Base-by-base conservation (phyloP, 768 basidiomycete species). In the Solioccasus polychromus region DNA sequence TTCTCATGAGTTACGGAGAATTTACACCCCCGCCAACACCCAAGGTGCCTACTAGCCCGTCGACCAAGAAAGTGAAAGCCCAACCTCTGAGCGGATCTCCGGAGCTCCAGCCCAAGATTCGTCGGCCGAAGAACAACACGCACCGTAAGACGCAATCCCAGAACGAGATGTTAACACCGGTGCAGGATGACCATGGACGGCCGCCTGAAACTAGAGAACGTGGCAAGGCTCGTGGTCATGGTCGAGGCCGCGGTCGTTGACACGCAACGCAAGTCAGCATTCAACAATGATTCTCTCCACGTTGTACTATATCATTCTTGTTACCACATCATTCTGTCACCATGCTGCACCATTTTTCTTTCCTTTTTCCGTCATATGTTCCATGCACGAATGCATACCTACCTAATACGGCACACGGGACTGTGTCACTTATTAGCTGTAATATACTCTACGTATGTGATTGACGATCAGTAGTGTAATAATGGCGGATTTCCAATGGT, bases 1-100 rank as follows among this genome's bases (percentile, higher is more conserved):
- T 85, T 11, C 58, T 86, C 43, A 71, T 71, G 62, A 71, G 63
- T 30, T 76, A 66, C 48, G 79, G 79, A 14, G 71, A 70, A 15
- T 76, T 78, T 57, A 73, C 73, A 4, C 72, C 73, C n/a, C 73
- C 74, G 42, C 62, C 70, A 25, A 68, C 69, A 14, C 61, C 64
- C 26, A 54, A 50, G 29, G 55, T 44, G 3, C 14, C 49, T 4
- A 35, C 28, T 35, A 47, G 42, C 20, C 50, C 53, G 19, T 37
- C 38, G 23, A 20, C 58, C 51, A 41, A 51, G 51, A 32, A 43
- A 26, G 50, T 42, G 51, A 32, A 43, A 26, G 50, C 43, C 35
- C 50, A 50, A 38, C 48, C 45, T 37, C 15, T 44, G 41, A 28
- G 51, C 43, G 48, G 54, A 37, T 42, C 45, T 20, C 40, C 38